Conservation (phyloP, 108 stramenopile genomes). For the Discostella pseudostelligera region DNA sequence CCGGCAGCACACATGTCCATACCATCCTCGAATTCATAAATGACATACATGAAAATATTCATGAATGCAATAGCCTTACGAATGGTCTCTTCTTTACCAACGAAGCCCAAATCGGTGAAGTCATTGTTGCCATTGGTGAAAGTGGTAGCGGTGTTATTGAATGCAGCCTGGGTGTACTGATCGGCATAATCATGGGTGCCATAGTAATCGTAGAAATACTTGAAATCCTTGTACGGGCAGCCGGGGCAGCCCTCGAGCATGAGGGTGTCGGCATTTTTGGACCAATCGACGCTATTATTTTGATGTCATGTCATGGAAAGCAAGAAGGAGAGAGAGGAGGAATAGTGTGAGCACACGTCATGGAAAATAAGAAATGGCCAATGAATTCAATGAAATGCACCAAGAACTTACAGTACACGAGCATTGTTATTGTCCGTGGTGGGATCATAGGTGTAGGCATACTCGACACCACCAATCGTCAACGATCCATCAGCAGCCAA, state of each 20-base stretch:
- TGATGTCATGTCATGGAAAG: too few species aligned
- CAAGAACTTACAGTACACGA: conserved; percentile 43
- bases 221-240: conserved; percentile 55
- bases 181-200: conserved; percentile 61
- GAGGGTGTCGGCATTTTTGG: conserved; percentile 45
- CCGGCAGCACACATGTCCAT: conserved; percentile 60
- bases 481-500: conserved; percentile 15
- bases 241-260: conserved; percentile 42
- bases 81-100: conserved; percentile 53
- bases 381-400: neutral
- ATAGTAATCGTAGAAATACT: conserved; percentile 67
- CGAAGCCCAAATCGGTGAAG: conserved; percentile 32
- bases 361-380: neutral
- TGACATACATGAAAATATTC: conserved; percentile 72
- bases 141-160: conserved; percentile 42
- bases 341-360: neutral
- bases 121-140: conserved; percentile 69
- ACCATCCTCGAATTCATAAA: conserved; percentile 72
- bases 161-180: conserved; percentile 64
- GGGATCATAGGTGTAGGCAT: conserved; percentile 50
- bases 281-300: conserved; percentile 40
- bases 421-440: conserved; percentile 55
- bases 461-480: conserved; percentile 21
- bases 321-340: neutral
- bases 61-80: conserved; percentile 69